Percentiles rank a stretch among this genome's conserved stretches.
Conservation (phyloP, 2,329 filamentous ascomycete genomes). For the Gnomoniopsis sp. region DNA sequence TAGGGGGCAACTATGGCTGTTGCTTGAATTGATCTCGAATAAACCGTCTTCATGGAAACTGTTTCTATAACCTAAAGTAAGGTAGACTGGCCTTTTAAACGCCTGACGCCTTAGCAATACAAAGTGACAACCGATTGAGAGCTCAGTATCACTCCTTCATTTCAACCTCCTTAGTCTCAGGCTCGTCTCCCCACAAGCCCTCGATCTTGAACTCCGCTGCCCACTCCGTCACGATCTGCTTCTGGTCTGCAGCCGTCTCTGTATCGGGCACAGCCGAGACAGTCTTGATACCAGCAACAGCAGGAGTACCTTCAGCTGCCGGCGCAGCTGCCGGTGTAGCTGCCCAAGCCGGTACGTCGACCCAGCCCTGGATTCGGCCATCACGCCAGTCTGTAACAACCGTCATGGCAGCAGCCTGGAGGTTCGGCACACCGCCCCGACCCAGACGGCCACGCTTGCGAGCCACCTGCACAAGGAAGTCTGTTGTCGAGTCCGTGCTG, state of each 20-base stretch:
- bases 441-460: conserved; percentile 87
- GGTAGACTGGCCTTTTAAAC: conserved; percentile 14
- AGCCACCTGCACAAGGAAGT: conserved; percentile 93
- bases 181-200: conserved; percentile 76
- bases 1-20: too few species aligned
- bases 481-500: conserved; percentile 74
- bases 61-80: not conserved
- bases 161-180: conserved; percentile 35
- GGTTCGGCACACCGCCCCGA: conserved; percentile 84
- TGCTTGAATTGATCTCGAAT: not conserved
- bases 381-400: conserved; percentile 97
- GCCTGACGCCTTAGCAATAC: conserved; percentile 17
- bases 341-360: conserved; percentile 63
- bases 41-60: not conserved
- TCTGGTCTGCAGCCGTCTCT: conserved; percentile 61
- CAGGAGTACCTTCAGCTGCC: conserved; percentile 21
- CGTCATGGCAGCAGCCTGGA: conserved; percentile 82
- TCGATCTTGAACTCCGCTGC: conserved; percentile 94
- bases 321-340: conserved; percentile 26
- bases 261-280: conserved; percentile 38
- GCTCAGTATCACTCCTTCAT: conserved; percentile 46
- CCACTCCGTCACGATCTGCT: conserved; percentile 89
- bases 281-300: conserved; percentile 14
- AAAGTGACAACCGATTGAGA: not conserved
- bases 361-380: conserved; percentile 90